Conservation (phyloP, 257 asterid genomes). For the Ilex asprella region DNA sequence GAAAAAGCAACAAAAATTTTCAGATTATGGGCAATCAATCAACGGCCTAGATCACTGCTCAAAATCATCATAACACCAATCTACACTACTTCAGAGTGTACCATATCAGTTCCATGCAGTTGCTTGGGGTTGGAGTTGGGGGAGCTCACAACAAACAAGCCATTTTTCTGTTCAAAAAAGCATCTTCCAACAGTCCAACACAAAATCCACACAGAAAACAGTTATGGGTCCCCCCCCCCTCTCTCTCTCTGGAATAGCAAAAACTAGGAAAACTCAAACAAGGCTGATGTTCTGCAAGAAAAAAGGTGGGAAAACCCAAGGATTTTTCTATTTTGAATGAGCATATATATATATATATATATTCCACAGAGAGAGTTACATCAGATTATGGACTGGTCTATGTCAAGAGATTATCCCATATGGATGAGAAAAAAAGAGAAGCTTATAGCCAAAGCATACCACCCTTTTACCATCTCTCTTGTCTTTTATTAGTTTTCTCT, state of each 20-base stretch:
- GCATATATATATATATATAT: constrained; percentile 2
- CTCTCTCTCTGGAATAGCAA: background rate
- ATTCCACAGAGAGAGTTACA: background rate
- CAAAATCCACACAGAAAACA: background rate
- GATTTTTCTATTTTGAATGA: background rate
- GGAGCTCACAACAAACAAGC: background rate
- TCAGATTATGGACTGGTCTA: background rate
- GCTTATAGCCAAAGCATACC: background rate
- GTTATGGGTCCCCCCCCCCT: background rate
- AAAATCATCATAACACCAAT: too few species aligned
- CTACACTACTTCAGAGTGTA: too few species aligned
- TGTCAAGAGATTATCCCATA: background rate
- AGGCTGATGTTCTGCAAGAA: background rate
- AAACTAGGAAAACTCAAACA: background rate
- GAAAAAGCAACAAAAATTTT: too few species aligned
- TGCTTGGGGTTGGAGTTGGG: too few species aligned
- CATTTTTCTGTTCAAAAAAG: background rate
- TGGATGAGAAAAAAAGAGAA: background rate
- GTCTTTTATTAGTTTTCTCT: background rate
- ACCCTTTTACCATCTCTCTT: background rate
- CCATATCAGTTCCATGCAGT: too few species aligned
- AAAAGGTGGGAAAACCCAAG: background rate
- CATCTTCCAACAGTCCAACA: background rate
- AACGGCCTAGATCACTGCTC: too few species aligned
- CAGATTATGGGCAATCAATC: too few species aligned